Percentiles rank a stretch among this genome's conserved stretches.
Evolutionary conservation across 768 basidiomycete genomes (phyloP).

Genomic region (Coprinellus aureogranulatus): DNA sequence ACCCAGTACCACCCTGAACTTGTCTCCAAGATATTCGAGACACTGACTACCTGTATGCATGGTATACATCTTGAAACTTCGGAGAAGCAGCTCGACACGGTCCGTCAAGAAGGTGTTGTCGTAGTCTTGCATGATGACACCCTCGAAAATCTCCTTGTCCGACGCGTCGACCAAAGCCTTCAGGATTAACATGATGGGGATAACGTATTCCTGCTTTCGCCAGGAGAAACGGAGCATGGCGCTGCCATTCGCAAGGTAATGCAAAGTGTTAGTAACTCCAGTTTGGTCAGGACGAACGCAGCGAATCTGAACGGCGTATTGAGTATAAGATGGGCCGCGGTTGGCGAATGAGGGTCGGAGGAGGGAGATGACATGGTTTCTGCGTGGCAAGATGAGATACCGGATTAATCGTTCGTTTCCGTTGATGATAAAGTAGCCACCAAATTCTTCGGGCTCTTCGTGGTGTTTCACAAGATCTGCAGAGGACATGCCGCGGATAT

Average conservation of each 20-base stretch:
- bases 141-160: constrained; percentile 96
- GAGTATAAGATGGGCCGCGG: constrained; percentile 93
- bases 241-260: constrained; percentile 94
- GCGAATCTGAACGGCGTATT: constrained; percentile 91
- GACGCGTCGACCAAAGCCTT: constrained; percentile 90
- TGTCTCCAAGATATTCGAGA: constrained; percentile 92
- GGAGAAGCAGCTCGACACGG: constrained; percentile 88
- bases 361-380: constrained; percentile 93
- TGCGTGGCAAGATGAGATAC: constrained; percentile 91
- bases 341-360: constrained; percentile 87
- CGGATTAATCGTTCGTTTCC: constrained; percentile 98
- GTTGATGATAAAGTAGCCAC: constrained; percentile 98
- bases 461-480: constrained; percentile 83
- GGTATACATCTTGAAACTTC: constrained; percentile 92
- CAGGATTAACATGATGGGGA: constrained; percentile 94
- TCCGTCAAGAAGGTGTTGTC: constrained; percentile 97
- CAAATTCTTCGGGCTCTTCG: constrained; percentile 98
- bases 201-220: constrained; percentile 97
- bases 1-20: constrained; percentile 88
- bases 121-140: constrained; percentile 94
- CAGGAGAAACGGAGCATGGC: constrained; percentile 96
- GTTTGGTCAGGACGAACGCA: constrained; percentile 93
- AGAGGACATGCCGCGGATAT: constrained; percentile 81
- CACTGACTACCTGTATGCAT: constrained; percentile 88
- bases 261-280: constrained; percentile 91